Evolutionary conservation across 371 early-diverging fungal species (phyloP).

Genomic region (Cokeromyces recurvatus): DNA sequence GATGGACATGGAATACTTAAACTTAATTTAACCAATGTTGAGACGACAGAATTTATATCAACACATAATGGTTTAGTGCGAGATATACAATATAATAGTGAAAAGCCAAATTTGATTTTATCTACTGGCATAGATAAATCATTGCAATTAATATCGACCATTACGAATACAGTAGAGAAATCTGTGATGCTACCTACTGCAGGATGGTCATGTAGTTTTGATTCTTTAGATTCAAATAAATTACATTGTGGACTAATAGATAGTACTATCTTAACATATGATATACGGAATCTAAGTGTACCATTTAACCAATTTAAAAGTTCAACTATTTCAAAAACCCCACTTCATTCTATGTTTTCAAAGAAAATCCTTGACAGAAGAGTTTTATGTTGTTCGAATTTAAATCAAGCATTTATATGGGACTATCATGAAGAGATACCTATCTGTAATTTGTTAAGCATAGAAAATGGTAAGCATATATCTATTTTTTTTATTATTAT

Average conservation of each 20-base stretch:
- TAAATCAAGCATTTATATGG: background rate
- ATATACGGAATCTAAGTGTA: conserved; percentile 21
- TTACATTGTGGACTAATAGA: conserved; percentile 26
- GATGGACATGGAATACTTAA: conserved; percentile 3
- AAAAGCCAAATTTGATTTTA: conserved; percentile 3
- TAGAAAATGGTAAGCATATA: no score
- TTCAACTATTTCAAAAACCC: background rate
- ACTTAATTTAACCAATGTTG: conserved; percentile 1
- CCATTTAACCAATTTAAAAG: background rate
- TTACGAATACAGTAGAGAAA: background rate
- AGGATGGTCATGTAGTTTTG: conserved; percentile 32
- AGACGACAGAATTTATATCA: background rate
- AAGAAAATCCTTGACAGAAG: background rate
- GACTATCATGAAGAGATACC: no score
- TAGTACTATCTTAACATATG: conserved; percentile 19
- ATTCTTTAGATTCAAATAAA: conserved; percentile 11
- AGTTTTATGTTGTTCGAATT: background rate
- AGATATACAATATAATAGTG: conserved; percentile 10
- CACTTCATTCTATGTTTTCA: conserved; percentile 1
- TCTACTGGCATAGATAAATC: conserved; percentile 20
- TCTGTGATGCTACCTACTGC: conserved; percentile 2
- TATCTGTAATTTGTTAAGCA: background rate
- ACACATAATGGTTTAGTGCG: conserved; percentile 14
- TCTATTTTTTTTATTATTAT: background rate
- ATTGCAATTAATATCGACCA: conserved; percentile 8